Conservation (phyloP, 78 protist species). For the Monocercomonoides exilis region DNA sequence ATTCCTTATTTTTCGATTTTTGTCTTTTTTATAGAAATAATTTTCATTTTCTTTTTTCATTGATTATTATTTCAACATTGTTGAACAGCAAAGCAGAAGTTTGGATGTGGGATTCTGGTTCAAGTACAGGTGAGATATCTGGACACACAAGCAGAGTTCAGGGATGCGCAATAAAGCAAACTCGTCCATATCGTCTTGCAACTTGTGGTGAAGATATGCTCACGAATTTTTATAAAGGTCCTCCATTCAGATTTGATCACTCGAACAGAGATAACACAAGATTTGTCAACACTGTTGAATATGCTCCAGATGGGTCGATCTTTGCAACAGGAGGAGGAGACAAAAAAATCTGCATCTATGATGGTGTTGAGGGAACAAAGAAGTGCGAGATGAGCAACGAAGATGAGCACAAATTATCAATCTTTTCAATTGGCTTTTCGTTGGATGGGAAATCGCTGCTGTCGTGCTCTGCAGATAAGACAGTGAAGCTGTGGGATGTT, state of each 20-base stretch:
- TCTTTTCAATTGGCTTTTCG: background rate
- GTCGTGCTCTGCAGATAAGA: background rate
- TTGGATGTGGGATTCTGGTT: background rate
- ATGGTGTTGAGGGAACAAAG: background rate
- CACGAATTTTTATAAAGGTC: conserved; percentile 27
- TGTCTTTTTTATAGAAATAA: no score
- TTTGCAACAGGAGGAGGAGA: background rate
- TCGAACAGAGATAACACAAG: background rate
- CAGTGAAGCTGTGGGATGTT: background rate
- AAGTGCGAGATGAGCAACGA: background rate
- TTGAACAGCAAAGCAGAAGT: background rate
- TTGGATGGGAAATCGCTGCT: background rate
- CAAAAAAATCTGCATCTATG: background rate
- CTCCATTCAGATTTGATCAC: conserved; percentile 10
- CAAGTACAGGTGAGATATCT: background rate
- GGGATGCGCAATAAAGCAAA: background rate
- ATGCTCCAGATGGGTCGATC: background rate
- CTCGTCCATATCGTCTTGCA: conserved; percentile 23
- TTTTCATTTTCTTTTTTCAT: no score
- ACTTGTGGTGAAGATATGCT: conserved; percentile 17
- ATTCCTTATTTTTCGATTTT: no score
- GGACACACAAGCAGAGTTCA: background rate
- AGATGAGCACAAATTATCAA: background rate
- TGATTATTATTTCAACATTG: background rate
- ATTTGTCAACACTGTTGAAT: background rate